Evolutionary conservation across 2,329 filamentous ascomycete genomes (phyloP).

Genomic region (Aureobasidium sp.): DNA sequence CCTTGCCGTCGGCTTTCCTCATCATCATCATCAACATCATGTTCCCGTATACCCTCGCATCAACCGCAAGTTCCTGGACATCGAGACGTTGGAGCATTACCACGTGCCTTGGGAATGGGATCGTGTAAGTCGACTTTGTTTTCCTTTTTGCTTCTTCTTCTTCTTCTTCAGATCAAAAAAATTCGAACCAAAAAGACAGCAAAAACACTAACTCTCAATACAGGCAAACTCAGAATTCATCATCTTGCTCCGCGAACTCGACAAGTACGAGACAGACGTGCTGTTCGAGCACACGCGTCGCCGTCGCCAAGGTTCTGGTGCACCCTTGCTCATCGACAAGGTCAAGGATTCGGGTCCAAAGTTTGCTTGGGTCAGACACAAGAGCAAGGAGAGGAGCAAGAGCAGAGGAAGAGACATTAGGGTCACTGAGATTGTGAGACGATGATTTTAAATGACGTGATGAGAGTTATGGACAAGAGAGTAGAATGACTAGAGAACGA

Average conservation of each 20-base stretch:
- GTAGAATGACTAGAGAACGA: neutral
- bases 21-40: conserved; percentile 2
- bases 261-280: conserved; percentile 41
- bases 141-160: too few relatives aligned
- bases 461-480: neutral
- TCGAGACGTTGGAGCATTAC: conserved; percentile 43
- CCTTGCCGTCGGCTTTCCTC: neutral
- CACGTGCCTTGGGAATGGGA: conserved; percentile 43
- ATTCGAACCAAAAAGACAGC: too few relatives aligned
- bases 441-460: neutral
- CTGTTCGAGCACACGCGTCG: conserved; percentile 45
- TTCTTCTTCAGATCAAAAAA: too few relatives aligned
- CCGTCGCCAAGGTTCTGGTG: conserved; percentile 26
- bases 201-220: too few relatives aligned
- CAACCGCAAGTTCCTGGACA: conserved; percentile 37
- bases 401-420: conserved; percentile 8
- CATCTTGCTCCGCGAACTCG: conserved; percentile 45
- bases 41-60: conserved; percentile 42
- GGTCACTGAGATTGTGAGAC: conserved; percentile 8
- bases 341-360: conserved; percentile 1
- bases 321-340: conserved; percentile 3
- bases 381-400: conserved; percentile 5
- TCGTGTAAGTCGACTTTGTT: conserved; percentile 35
- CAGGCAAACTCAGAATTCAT: conserved; percentile 41
- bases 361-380: neutral